These are phyloP conservation scores for Trichoderma polysporum DNA, from an alignment of 2,329 filamentous ascomycete species.

Conservation along the genomic window DNA sequence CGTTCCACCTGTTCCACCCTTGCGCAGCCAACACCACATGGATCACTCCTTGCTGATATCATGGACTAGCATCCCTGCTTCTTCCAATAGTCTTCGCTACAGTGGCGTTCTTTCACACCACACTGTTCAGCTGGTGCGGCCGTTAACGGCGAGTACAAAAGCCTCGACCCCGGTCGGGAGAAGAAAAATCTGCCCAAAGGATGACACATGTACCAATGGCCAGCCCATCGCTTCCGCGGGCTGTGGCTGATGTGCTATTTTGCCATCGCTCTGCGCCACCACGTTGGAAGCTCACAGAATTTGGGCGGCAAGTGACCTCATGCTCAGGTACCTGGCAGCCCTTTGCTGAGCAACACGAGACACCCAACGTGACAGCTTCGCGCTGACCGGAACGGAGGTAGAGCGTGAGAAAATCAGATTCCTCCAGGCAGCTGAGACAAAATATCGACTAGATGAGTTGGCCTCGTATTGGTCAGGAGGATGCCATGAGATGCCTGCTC, in stretches of 20 bases:
- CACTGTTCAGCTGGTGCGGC: slow-evolving; percentile 11
- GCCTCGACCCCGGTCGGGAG: not conserved
- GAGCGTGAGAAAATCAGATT: not conserved
- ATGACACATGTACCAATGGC: slow-evolving; percentile 1
- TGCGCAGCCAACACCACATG: slow-evolving; percentile 7
- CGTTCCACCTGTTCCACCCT: not conserved
- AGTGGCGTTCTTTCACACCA: slow-evolving; percentile 16
- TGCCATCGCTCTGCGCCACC: not conserved
- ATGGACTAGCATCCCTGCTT: slow-evolving; percentile 2
- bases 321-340: not conserved
- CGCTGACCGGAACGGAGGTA: not conserved
- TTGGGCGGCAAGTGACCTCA: slow-evolving; percentile 19
- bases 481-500: not conserved
- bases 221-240: not conserved
- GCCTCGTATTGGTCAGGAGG: not conserved
- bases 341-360: slow-evolving; percentile 3
- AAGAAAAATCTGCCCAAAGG: slow-evolving; percentile 14
- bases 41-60: slow-evolving; percentile 3
- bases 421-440: slow-evolving; percentile 16
- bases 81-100: slow-evolving; percentile 3
- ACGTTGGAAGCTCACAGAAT: not conserved
- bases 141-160: not conserved
- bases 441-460: not conserved
- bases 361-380: slow-evolving; percentile 1
- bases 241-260: slow-evolving; percentile 7